phyloP scores from a whole-genome alignment of 805 yeast species.

The Starmerella sirachaensis region DNA sequence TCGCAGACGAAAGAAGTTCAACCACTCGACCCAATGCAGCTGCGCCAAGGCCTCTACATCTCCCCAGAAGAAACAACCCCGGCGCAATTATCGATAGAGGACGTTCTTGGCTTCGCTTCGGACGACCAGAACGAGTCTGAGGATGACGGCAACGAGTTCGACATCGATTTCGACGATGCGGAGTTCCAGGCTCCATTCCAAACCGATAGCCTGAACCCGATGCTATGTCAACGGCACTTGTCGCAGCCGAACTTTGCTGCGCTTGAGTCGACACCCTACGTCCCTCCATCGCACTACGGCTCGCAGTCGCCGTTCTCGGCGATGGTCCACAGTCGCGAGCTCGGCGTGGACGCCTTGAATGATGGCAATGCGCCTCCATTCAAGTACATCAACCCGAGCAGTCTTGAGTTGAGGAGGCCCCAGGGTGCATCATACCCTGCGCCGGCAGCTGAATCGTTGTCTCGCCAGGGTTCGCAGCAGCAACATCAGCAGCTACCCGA shows the following conservation, averaged over 20 bases:
- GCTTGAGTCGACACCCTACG: conserved; percentile 6
- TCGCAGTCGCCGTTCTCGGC: conserved; percentile 2
- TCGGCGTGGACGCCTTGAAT: too few relatives aligned
- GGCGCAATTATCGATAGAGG: conserved; percentile 8
- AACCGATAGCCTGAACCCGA: background rate
- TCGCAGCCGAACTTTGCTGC: conserved; percentile 11
- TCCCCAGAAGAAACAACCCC: conserved; percentile 18
- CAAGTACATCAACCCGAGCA: conserved; percentile 16
- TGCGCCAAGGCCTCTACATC: conserved; percentile 16
- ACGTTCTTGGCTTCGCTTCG: conserved; percentile 17
- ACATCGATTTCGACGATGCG: conserved; percentile 17
- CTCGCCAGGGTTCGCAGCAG: too few relatives aligned
- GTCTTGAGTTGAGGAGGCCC: conserved; percentile 9
- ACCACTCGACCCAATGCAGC: conserved; percentile 15
- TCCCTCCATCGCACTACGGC: conserved; percentile 5
- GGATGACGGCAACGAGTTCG: conserved; percentile 20
- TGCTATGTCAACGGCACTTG: conserved; percentile 9
- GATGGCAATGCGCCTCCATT: conserved; percentile 13
- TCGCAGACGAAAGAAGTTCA: conserved; percentile 11
- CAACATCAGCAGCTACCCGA: too few relatives aligned
- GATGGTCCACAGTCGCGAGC: too few relatives aligned
- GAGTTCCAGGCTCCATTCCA: conserved; percentile 11
- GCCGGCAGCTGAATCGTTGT: too few relatives aligned
- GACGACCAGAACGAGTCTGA: conserved; percentile 22
- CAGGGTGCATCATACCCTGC: too few relatives aligned